Base-by-base conservation (phyloP, 1,284 basidiomycete genomes). In the Fomitopsis betulina region DNA sequence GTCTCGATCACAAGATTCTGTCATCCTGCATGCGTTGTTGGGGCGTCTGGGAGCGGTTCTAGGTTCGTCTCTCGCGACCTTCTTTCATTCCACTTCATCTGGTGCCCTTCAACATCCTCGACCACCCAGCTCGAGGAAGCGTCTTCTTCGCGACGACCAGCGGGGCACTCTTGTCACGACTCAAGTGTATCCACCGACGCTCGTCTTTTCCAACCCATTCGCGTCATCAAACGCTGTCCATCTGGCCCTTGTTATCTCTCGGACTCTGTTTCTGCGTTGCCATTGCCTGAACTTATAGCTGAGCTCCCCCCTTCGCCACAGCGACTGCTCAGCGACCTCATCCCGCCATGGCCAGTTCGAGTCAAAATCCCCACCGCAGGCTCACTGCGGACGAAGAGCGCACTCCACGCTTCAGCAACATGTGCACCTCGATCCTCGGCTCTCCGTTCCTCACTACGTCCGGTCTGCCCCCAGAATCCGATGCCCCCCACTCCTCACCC, bases 371-470 rank as follows among this genome's bases (percentile, higher is more conserved):
- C 17, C 49, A 32, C 32, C 33, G 17, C 25, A 51, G 33, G 19
- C 49, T 35, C 32, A 35, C 49, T 23, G 33, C 49, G 49, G 49
- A 51, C 49, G 49, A 51, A 39, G 60, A 61, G 55, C 57, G 63
- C n/a, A 65, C 68, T 7, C 69, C 70, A 33, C 67, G 67, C 51
- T 72, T 73, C 65, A 68, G 65, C 65, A 67, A 62, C 39, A 60
- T 71, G 42, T 63, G 70, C 50, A 68, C 60, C 53, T 67, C 70
- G 4, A 65, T 69, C 53, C 65, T 73, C 2, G 71, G 72, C 53
- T 72, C 71, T 47, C 71, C 71, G 40, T 72, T 71, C 63, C 58
- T 72, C 37, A 72, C 71, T 30, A 70, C 68, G 54, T 64, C 68
- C 3, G 71, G 71, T 58, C 65, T 71, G 12, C 70, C 71, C 53